phyloP scores from a whole-genome alignment of 345 rosid genomes.

The Populus davidiana region DNA sequence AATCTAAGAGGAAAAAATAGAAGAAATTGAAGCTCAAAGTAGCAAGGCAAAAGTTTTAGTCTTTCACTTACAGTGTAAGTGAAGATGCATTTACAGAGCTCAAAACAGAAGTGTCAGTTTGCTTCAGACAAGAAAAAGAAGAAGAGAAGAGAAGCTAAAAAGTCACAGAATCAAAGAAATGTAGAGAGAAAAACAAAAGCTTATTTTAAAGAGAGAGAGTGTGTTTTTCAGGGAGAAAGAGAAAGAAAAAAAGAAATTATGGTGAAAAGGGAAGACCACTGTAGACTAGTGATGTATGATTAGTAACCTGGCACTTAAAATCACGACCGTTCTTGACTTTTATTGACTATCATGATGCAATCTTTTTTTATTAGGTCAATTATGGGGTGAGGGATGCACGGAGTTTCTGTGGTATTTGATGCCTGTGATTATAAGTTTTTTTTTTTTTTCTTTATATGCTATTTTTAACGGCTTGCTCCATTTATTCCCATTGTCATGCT shows the following conservation, averaged over 20 bases:
- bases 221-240: not conserved
- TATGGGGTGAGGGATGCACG: not conserved
- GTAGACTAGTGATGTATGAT: not conserved
- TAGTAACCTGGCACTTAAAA: not conserved
- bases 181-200: conserved; percentile 26
- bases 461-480: not conserved
- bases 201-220: not conserved
- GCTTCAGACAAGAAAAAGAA: conserved; percentile 29
- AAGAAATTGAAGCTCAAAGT: not conserved
- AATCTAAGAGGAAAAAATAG: conserved; percentile 14
- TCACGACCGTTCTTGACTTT: not conserved
- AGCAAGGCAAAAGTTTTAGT: conserved; percentile 17
- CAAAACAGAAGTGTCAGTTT: conserved; percentile 24
- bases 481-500: conserved; percentile 16
- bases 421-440: not conserved
- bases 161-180: conserved; percentile 22
- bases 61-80: conserved; percentile 34
- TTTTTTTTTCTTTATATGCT: not conserved
- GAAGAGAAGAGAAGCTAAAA: conserved; percentile 39
- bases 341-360: not conserved
- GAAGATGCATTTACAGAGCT: conserved; percentile 3
- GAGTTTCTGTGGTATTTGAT: not conserved
- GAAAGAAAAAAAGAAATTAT: conserved; percentile 12
- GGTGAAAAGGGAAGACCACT: conserved; percentile 11
- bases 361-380: not conserved